Base-by-base conservation (phyloP, 768 basidiomycete species). In the Phylloporus scabripes region DNA sequence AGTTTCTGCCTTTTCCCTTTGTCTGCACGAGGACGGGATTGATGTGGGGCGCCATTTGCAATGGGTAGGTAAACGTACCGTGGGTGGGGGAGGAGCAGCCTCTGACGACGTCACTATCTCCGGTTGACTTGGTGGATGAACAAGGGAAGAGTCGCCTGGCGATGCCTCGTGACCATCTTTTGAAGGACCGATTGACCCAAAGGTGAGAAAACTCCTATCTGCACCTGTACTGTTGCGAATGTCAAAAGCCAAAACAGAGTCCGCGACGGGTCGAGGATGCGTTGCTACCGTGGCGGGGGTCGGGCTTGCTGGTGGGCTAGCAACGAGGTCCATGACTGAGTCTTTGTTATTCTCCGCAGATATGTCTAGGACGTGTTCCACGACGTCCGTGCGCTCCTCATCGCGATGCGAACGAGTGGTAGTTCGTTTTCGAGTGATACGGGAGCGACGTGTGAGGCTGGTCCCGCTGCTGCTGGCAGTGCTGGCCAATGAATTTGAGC, bases 351-450 rank as follows among this genome's bases (percentile, higher is more conserved):
- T 54, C 2, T 61, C 56, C 7, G 50, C 48, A 40, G 63, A 67
- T 50, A 67, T 67, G 48, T 67, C 66, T 24, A 67, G 18, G 10
- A 67, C 61, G 36, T 53, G 49, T 32, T 63, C 60, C 18, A 38
- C 53, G 36, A 50, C 53, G 8, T 45, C 54, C 5, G 46, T 20
- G 20, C 18, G 14, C 31, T 42, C 33, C 20, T 57, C 59, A 46
- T 69, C 66, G 50, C 37, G 46, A 50, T 40, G 50, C 52, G 53
- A 65, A 55, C 46, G 53, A 48, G 40, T 67, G 61, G 74, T 77
- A 47, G 78, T 79, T 65, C 81, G 78, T 53, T 75, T 69, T 59
- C 79, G 71, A 38, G 73, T 76, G 51, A 77, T 66, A 38, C 66
- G 63, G 21, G 67, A 67, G 41, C 78, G 75, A 54, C 81, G 78